A percentile compares a stretch with the other conserved stretches of the same genome.
These are phyloP conservation scores for Paraconiothyrium sp. DNA, from an alignment of 2,329 filamentous ascomycete genomes.

Conservation along the genomic window DNA sequence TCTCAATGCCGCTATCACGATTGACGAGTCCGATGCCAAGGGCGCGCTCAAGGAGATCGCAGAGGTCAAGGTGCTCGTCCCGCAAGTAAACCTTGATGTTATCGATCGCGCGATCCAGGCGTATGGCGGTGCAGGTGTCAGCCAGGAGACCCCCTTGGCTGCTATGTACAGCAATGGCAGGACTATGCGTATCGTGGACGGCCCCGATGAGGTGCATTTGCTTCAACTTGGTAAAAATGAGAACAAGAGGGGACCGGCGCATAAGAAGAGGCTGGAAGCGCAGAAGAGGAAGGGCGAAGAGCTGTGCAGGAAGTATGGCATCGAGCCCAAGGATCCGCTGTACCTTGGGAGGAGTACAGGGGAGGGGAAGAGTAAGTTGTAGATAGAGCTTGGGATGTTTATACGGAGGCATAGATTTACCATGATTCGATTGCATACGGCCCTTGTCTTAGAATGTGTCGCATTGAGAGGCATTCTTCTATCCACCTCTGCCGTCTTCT, in stretches of 20 bases:
- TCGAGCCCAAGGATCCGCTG: slow-evolving; percentile 54
- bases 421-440: too few relatives aligned
- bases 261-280: slow-evolving; percentile 68
- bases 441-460: background rate
- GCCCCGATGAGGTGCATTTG: slow-evolving; percentile 90
- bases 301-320: slow-evolving; percentile 69
- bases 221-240: slow-evolving; percentile 82
- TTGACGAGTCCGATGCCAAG: slow-evolving; percentile 90
- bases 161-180: slow-evolving; percentile 80
- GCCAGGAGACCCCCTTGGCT: slow-evolving; percentile 90
- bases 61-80: slow-evolving; percentile 92
- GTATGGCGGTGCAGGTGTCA: slow-evolving; percentile 89
- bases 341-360: slow-evolving; percentile 53
- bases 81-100: slow-evolving; percentile 80
- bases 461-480: too few relatives aligned
- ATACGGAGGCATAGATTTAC: too few relatives aligned
- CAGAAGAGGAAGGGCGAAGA: slow-evolving; percentile 73
- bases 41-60: slow-evolving; percentile 91
- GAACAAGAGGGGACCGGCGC: slow-evolving; percentile 73
- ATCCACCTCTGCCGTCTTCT: too few relatives aligned
- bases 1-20: slow-evolving; percentile 93
- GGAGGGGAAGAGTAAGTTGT: slow-evolving; percentile 53
- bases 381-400: slow-evolving; percentile 15
- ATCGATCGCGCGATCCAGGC: slow-evolving; percentile 95
- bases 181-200: slow-evolving; percentile 87